Conservation (phyloP, 306 rosid genomes). For the Potentilla sterilis region DNA sequence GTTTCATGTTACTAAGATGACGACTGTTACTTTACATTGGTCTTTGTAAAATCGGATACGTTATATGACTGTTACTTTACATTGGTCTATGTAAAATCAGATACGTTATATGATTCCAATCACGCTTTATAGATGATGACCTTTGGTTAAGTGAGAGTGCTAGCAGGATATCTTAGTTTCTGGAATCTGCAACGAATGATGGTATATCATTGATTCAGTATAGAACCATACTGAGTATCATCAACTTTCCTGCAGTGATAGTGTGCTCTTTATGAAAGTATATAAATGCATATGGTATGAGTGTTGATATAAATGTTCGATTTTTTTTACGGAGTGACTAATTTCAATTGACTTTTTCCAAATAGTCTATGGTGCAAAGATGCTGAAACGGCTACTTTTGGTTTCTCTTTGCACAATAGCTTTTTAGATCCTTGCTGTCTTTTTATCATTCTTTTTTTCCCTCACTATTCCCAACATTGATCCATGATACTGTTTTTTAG, state of each 20-base stretch:
- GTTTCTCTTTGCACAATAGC: not conserved
- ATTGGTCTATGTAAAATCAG: not conserved
- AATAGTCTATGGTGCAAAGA: not conserved
- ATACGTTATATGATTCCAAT: not conserved
- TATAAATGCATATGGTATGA: not conserved
- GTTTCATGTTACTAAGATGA: not conserved
- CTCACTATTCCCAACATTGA: constrained; percentile 1
- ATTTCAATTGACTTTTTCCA: not conserved
- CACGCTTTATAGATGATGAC: not conserved
- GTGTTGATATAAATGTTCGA: not conserved
- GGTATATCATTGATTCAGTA: not conserved
- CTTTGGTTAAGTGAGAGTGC: not conserved
- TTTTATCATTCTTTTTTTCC: not conserved
- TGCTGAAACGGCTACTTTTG: not conserved
- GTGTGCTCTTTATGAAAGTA: not conserved
- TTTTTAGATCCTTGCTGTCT: not conserved
- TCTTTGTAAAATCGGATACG: not conserved
- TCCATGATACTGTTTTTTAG: constrained; percentile 36
- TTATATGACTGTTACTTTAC: not conserved
- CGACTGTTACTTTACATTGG: not conserved
- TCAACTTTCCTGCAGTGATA: constrained; percentile 1
- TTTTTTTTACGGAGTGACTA: not conserved
- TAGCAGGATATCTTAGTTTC: not conserved
- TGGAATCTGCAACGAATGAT: not conserved
- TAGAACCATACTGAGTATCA: not conserved